Evolutionary conservation across 352 stramenopile genomes (phyloP).

Genomic region (Phytophthora chlamydospora): DNA sequence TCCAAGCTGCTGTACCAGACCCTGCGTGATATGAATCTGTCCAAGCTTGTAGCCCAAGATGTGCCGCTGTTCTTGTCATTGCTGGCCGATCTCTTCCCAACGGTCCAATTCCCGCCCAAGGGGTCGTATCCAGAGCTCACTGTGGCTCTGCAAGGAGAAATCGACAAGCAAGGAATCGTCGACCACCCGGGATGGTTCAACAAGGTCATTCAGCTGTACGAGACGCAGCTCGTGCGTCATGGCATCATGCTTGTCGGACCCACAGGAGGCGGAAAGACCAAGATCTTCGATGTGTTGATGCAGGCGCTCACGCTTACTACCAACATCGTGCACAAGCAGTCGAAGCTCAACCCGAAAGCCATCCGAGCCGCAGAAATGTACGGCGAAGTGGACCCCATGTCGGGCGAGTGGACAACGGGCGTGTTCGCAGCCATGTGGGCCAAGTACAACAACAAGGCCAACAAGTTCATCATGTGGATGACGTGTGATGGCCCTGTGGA

Average conservation of each 20-base stretch:
- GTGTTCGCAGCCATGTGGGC: constrained; percentile 99
- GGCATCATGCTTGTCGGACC: constrained; percentile 99
- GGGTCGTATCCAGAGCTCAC: constrained; percentile 97
- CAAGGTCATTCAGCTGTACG: constrained; percentile 98
- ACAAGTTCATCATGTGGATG: constrained; percentile 99
- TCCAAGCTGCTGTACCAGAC: constrained; percentile 90
- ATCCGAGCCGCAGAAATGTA: constrained; percentile 99
- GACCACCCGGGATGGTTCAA: constrained; percentile 90
- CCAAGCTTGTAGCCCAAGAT: constrained; percentile 98
- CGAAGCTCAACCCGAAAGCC: constrained; percentile 97
- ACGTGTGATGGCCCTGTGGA: constrained; percentile 97
- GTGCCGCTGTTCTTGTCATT: constrained; percentile 97
- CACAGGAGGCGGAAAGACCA: constrained; percentile 97
- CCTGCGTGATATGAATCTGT: constrained; percentile 98
- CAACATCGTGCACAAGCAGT: constrained; percentile 95
- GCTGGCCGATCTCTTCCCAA: constrained; percentile 97
- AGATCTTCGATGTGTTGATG: constrained; percentile 96
- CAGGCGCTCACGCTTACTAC: constrained; percentile 94
- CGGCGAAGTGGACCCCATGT: constrained; percentile 96
- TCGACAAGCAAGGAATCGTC: constrained; percentile 93
- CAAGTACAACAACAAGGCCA: constrained; percentile 98
- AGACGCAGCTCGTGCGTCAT: constrained; percentile 97
- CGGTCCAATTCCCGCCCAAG: constrained; percentile 90
- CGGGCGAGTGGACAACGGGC: constrained; percentile 97
- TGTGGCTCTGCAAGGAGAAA: constrained; percentile 79